Conservation (phyloP, 129 eudicot genomes). For the Artemisia argyi region DNA sequence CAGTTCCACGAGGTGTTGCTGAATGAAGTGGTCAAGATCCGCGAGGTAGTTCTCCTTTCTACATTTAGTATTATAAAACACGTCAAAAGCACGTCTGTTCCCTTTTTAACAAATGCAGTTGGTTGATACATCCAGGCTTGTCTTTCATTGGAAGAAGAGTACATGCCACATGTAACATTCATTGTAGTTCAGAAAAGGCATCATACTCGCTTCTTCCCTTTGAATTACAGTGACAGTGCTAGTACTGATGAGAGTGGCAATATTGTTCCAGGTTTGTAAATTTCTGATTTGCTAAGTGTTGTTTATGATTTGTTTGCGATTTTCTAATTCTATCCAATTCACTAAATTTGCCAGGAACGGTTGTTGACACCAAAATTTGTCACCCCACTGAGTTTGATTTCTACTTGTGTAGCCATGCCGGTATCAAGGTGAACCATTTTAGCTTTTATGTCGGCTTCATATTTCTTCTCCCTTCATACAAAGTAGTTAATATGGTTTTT, state of each 20-base stretch:
- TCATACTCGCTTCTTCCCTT: too few species aligned
- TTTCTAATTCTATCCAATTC: not conserved
- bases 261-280: conserved; percentile 29
- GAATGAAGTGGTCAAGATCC: too few species aligned
- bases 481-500: too few species aligned
- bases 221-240: too few species aligned
- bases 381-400: too few species aligned
- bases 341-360: not conserved
- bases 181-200: too few species aligned
- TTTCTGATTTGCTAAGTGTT: not conserved
- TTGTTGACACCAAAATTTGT: too few species aligned
- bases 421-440: conserved; percentile 25
- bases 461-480: not conserved
- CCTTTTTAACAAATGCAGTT: not conserved
- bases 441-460: not conserved
- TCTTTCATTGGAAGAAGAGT: too few species aligned
- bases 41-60: conserved; percentile 23
- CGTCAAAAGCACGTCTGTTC: not conserved
- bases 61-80: not conserved
- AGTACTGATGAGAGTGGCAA: too few species aligned
- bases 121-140: conserved; percentile 35
- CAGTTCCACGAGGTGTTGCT: too few species aligned
- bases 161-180: too few species aligned
- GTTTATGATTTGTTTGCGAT: not conserved
- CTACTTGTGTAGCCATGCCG: too few species aligned